phyloP scores from a whole-genome alignment of 2,329 filamentous ascomycete genomes.

The Cladobotryum protrusum region DNA sequence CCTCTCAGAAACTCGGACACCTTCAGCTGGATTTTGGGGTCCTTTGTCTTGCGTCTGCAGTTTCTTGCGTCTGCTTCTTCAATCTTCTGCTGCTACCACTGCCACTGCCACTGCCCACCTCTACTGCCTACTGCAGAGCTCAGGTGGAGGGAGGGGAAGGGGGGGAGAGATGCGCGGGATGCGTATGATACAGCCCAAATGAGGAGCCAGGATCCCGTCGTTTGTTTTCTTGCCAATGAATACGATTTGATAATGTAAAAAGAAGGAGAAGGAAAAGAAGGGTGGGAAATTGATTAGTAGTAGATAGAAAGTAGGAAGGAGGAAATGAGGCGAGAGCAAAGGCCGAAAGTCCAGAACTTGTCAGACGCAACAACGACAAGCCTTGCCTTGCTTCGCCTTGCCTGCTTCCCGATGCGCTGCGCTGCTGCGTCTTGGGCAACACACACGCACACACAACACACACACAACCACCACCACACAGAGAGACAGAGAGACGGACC shows the following conservation, averaged over 20 bases:
- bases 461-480: no score
- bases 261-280: neutral
- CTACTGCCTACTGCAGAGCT: no score
- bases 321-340: neutral
- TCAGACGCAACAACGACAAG: neutral
- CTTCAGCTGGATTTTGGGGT: no score
- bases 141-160: neutral
- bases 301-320: neutral
- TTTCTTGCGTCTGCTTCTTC: neutral
- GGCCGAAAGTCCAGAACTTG: neutral
- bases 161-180: neutral
- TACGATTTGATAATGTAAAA: neutral
- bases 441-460: no score
- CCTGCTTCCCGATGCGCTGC: no score
- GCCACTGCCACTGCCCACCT: no score
- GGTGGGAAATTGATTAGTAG: neutral
- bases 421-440: no score
- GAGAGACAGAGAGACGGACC: no score
- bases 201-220: neutral
- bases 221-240: neutral
- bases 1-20: neutral
- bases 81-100: no score
- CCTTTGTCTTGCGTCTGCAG: constrained; percentile 3
- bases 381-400: neutral
- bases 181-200: neutral